Conservation (phyloP, 108 stramenopile species). For the Aurantiochytrium sp. region DNA sequence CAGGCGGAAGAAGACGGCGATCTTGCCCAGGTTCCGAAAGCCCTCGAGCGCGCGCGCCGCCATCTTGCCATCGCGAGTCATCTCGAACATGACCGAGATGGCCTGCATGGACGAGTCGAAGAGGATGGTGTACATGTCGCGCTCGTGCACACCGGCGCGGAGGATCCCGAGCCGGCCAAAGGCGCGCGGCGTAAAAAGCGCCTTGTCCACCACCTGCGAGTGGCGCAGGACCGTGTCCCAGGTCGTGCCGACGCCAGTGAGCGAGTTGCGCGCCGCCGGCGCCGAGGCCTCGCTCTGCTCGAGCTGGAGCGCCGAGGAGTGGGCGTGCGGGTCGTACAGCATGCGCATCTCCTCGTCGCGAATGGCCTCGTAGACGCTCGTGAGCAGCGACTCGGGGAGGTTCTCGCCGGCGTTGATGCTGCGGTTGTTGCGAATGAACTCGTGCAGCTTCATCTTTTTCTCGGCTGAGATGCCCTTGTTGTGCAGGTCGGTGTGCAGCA, state of each 20-base stretch:
- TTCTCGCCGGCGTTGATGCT: slow-evolving; percentile 83
- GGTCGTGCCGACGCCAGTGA: background rate
- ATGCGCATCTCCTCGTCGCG: slow-evolving; percentile 69
- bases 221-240: slow-evolving; percentile 57
- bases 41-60: slow-evolving; percentile 17
- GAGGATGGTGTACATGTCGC: slow-evolving; percentile 79
- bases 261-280: slow-evolving; percentile 37
- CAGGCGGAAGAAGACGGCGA: background rate
- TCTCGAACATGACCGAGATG: slow-evolving; percentile 66
- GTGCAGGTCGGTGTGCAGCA: slow-evolving; percentile 87
- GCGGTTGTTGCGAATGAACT: slow-evolving; percentile 83
- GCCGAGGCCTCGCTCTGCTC: slow-evolving; percentile 46
- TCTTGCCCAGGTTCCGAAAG: slow-evolving; percentile 22
- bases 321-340: slow-evolving; percentile 52
- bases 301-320: slow-evolving; percentile 41
- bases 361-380: slow-evolving; percentile 74
- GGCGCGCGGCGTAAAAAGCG: background rate
- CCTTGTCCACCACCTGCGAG: slow-evolving; percentile 51
- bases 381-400: slow-evolving; percentile 71
- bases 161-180: background rate
- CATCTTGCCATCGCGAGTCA: slow-evolving; percentile 26
- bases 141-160: slow-evolving; percentile 74
- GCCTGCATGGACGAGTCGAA: slow-evolving; percentile 64
- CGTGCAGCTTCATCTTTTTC: slow-evolving; percentile 80
- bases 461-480: slow-evolving; percentile 77